Percentiles rank a stretch among this genome's conserved stretches.
Evolutionary conservation across 352 stramenopile genomes (phyloP).

Genomic region (Pythium rishiriense): DNA sequence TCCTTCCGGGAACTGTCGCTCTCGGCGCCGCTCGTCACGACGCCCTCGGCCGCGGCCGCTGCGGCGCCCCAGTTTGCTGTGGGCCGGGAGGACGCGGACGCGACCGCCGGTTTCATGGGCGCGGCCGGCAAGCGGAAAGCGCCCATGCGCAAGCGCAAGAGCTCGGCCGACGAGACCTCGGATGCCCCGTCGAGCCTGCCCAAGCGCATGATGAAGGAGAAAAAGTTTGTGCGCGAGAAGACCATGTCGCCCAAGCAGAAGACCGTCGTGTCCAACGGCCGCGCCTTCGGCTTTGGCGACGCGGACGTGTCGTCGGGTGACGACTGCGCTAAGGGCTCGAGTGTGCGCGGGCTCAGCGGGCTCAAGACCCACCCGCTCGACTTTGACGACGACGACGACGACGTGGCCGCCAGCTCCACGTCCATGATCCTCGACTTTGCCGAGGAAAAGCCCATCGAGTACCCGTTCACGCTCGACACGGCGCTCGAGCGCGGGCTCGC

Average conservation of each 20-base stretch:
- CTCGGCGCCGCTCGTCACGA: background rate
- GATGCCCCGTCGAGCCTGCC: constrained; percentile 52
- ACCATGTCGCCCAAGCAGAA: constrained; percentile 84
- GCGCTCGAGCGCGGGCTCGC: constrained; percentile 61
- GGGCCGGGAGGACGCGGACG: background rate
- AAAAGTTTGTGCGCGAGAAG: constrained; percentile 51
- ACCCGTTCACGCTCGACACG: constrained; percentile 51
- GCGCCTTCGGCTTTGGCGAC: constrained; percentile 43
- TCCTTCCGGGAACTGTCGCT: constrained; percentile 16
- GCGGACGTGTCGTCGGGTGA: constrained; percentile 29
- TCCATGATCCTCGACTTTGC: constrained; percentile 77
- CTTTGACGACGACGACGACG: constrained; percentile 61
- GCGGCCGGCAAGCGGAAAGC: constrained; percentile 58
- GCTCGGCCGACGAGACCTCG: constrained; percentile 33
- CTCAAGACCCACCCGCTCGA: constrained; percentile 50
- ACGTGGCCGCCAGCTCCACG: constrained; percentile 30
- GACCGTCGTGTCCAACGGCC: constrained; percentile 38
- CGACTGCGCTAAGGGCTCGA: constrained; percentile 31
- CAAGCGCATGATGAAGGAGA: constrained; percentile 71
- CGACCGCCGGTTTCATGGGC: background rate
- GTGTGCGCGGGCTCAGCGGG: constrained; percentile 21
- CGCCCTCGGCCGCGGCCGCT: background rate
- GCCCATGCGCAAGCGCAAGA: constrained; percentile 68
- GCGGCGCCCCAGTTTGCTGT: background rate
- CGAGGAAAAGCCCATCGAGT: constrained; percentile 73